Evolutionary conservation across 768 basidiomycete species (phyloP).

Genomic region (Suillus cothurnatus): DNA sequence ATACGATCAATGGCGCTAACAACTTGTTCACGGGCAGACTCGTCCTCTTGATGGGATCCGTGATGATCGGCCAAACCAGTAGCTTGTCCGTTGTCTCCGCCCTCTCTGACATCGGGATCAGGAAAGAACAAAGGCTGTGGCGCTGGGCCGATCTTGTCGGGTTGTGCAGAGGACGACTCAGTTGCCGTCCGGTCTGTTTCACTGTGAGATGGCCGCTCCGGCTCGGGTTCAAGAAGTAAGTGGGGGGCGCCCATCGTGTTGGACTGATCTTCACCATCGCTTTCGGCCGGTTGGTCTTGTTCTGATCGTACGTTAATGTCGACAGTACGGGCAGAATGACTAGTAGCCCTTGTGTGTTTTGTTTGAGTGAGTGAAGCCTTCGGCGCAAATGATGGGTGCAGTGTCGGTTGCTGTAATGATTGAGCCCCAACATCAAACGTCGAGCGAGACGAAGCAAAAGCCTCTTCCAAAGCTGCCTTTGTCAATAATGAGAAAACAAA

Average conservation of each 20-base stretch:
- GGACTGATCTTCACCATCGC: slow-evolving; percentile 5
- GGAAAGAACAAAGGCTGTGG: slow-evolving; percentile 31
- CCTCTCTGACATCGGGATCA: slow-evolving; percentile 21
- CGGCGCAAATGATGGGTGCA: background rate
- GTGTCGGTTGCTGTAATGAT: slow-evolving; percentile 19
- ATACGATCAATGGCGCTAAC: slow-evolving; percentile 3
- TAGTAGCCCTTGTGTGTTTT: slow-evolving; percentile 6
- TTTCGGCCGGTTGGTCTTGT: background rate
- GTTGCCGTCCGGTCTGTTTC: slow-evolving; percentile 22
- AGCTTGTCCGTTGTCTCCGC: background rate
- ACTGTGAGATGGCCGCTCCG: background rate
- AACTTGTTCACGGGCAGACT: background rate
- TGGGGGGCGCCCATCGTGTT: slow-evolving; percentile 16
- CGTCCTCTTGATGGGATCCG: background rate
- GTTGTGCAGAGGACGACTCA: slow-evolving; percentile 11
- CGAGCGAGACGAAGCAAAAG: slow-evolving; percentile 71
- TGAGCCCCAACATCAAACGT: slow-evolving; percentile 59
- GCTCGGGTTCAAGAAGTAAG: slow-evolving; percentile 12
- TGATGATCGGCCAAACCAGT: background rate
- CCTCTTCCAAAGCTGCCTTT: slow-evolving; percentile 65
- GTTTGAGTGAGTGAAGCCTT: slow-evolving; percentile 19
- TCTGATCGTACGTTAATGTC: slow-evolving; percentile 5
- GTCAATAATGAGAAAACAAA: slow-evolving; percentile 3
- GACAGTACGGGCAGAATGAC: background rate
- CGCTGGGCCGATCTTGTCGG: slow-evolving; percentile 8